Evolutionary conservation across 768 basidiomycete genomes (phyloP), one percentile per base, ranked within the genome.

Genomic region (Russula griseocarnosa): DNA sequence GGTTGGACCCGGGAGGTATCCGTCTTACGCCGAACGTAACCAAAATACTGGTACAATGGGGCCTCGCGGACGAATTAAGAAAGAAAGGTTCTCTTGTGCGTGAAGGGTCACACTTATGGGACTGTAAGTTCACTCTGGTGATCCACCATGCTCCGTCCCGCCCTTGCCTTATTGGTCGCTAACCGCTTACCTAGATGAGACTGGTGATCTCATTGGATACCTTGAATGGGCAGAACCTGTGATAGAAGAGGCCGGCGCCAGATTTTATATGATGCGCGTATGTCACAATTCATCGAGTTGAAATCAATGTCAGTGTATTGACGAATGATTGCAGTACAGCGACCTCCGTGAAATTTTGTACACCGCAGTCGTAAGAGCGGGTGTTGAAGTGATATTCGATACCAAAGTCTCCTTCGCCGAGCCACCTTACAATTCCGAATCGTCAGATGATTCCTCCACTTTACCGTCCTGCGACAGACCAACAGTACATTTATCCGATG

Each of bases 21-120:
- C 61, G 65, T 18, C 20, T 68, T 28, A 44, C 65, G 1, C 67
- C 67, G 36, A 68, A 68, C 32, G 52, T 67, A 30, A 68, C 65
- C 4, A 68, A 67, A 44, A 63, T 68, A 44, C 66, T 68, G 14
- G 38, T 58, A 1, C 55, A 58, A 8, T 68, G 67, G 67, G 67
- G 67, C 18, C 67, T 68, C 16, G 66, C 49, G 5, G 67, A 63
- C 16, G 66, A 66, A 56, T 14, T 68, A 46, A 46, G 24, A 42
- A 63, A 36, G 8, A 40, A 9, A 42, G 65, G 28, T 26, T 49
- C 61, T 26, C 18, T 61, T 8, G 30, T 32, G 3, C 60, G 49
- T 53, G 66, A 38, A 34, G 60, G 50, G 26, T 22, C 65, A 34
- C 28, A 61, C 26, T 24, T 68, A 7, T 67, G 60, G 58, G 61